Percentiles rank a stretch among this genome's conserved stretches.
phyloP scores from a whole-genome alignment of 2,329 filamentous ascomycete genomes.

The Colletotrichum chlorophyti region DNA sequence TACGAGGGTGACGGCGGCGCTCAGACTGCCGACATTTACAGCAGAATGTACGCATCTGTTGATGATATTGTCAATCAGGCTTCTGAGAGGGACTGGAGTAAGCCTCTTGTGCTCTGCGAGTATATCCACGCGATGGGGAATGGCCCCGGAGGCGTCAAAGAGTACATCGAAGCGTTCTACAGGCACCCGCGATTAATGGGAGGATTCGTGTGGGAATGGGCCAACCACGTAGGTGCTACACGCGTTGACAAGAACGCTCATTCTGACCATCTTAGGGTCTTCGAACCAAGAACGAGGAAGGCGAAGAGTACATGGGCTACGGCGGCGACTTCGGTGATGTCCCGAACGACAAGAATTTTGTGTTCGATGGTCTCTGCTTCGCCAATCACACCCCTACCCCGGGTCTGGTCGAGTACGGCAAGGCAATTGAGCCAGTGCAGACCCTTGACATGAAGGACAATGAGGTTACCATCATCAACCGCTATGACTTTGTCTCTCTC shows the following conservation, averaged over 20 bases:
- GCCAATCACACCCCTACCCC: conserved; percentile 58
- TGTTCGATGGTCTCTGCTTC: conserved; percentile 61
- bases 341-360: conserved; percentile 66
- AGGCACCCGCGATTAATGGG: conserved; percentile 59
- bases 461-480: conserved; percentile 55
- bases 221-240: conserved; percentile 55
- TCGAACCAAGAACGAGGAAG: conserved; percentile 48
- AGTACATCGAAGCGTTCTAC: conserved; percentile 72
- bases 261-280: conserved; percentile 42
- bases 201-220: conserved; percentile 72
- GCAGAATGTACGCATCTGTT: conserved; percentile 68
- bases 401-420: conserved; percentile 61
- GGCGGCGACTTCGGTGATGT: conserved; percentile 68
- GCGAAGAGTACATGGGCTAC: conserved; percentile 60
- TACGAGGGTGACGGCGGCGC: conserved; percentile 70
- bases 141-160: conserved; percentile 70
- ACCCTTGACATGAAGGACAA: conserved; percentile 50
- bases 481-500: conserved; percentile 60
- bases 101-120: conserved; percentile 65
- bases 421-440: conserved; percentile 65
- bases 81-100: conserved; percentile 49
- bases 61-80: conserved; percentile 50
- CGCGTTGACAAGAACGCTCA: background rate
- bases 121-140: conserved; percentile 74
- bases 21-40: conserved; percentile 67